Evolutionary conservation across 164 flowering plant species (phyloP), one percentile per base, ranked within the genome.

Genomic region (Nymphaea thermarum): DNA sequence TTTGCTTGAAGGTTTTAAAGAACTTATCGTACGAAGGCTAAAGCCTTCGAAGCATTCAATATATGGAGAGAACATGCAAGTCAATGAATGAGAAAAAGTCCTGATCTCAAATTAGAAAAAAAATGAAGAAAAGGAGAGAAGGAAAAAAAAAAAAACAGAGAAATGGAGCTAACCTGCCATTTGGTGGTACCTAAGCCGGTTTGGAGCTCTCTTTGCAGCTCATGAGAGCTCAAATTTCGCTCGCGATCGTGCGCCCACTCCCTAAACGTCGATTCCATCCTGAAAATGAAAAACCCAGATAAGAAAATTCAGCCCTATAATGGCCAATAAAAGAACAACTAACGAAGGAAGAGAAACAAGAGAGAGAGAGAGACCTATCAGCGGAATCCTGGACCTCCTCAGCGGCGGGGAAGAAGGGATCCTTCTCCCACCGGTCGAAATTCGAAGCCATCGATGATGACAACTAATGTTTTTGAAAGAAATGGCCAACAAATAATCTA

Each of bases 321-420:
- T 51, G 8, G 8, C 8, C 57, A 51, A 8, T 8, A 15, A 51
- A 51, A 8, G 14, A 51, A 15, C 14, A 51, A 10, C 57, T 8
- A 51, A 51, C 14, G 1, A 25, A 25, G 36, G 36, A 25, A 25
- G 36, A 25, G 36, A 51, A 51, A 51, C 57, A 51, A 51, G 14
- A 8, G 57, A 10, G 57, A 51, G 53, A 5, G 17, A 42, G 41
- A 14, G 73, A 91, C 98, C 96, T 89, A 76, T 92, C 98, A 1
- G 94, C 85, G 4, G 96, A 92, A 80, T 92, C 92, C 73, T 92
- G 96, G 63, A 92, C 96, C 69, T 92, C 93, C 74, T 92, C 98
- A 0, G 98, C 98, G 14, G 86, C 98, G 12, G 87, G 70, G 78
- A 89, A 91, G 76, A 86, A 89, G 5, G 96, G 96, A 83, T 91